These are phyloP conservation scores for Neofusicoccum laricinum DNA, from an alignment of 2,329 filamentous ascomycete species.

Conservation along the genomic window DNA sequence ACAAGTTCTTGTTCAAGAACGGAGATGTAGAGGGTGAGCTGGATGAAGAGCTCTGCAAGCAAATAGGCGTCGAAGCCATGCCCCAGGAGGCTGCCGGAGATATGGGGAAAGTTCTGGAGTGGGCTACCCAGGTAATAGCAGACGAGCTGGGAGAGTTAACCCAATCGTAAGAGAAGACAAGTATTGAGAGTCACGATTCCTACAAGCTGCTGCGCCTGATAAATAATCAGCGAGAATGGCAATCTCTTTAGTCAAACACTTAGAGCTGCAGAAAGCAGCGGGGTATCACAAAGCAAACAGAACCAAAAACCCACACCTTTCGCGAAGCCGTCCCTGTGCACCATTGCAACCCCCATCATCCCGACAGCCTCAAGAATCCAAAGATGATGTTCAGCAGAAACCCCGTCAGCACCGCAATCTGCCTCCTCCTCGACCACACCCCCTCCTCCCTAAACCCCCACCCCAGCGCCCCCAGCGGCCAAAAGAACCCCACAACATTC, in stretches of 20 bases:
- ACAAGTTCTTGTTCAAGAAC: constrained; percentile 73
- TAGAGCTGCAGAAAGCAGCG: constrained; percentile 8
- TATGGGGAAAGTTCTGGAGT: constrained; percentile 23
- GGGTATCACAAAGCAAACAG: not conserved
- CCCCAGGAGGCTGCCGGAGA: constrained; percentile 34
- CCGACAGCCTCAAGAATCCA: constrained; percentile 58
- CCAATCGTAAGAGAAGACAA: not conserved
- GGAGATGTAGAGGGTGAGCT: constrained; percentile 63
- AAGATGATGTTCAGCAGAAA: constrained; percentile 76
- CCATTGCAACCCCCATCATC: not conserved
- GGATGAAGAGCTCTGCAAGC: constrained; percentile 39
- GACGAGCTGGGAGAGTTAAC: not conserved
- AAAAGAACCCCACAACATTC: constrained; percentile 90
- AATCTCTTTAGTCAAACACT: not conserved
- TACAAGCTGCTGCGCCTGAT: not conserved
- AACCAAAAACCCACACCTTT: not conserved
- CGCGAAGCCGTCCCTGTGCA: not conserved
- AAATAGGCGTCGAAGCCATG: constrained; percentile 36
- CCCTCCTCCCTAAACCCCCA: constrained; percentile 87
- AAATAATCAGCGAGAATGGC: not conserved
- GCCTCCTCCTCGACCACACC: constrained; percentile 79
- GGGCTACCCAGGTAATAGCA: constrained; percentile 4
- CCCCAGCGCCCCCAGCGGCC: constrained; percentile 79
- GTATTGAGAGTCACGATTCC: not conserved
- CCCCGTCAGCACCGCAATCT: constrained; percentile 82